Base-by-base conservation (phyloP, 306 rosid species). In the Hippophae gyantsensis region DNA sequence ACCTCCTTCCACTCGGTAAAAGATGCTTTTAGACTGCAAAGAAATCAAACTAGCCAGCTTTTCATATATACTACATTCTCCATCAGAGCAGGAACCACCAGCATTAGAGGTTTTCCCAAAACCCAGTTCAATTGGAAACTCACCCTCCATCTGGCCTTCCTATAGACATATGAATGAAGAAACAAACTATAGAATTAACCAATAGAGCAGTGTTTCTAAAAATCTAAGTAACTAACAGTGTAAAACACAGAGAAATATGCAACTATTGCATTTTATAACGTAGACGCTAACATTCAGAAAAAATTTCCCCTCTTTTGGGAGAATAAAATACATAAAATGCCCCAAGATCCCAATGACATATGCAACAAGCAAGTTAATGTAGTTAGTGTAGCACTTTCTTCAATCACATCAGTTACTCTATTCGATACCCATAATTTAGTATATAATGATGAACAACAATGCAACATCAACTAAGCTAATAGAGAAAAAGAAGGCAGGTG, bases 1-100 rank as follows among this genome's bases (percentile, higher is more conserved):
- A 48, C 90, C 95, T 45, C 51, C 71, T 73, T 80, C 83, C 76
- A 90, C 83, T 63, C 70, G 51, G 71, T 64, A 54, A 70, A 89
- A 74, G 13, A 63, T 9, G 53, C 79, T 65, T 62, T 69, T 78
- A 7, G 52, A 57, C 70, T 84, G 95, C 61, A 81, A 80, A 65
- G 60, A 79, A 82, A 82, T 69, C 81, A 84, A 66, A 60, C 78
- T 69, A 65, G 81, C 62, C 10, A 82, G 46, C 46, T 74, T 71
- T 42, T 86, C 84, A 55, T 62, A 74, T 56, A 78, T 53, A 18
- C 66, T 14, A 43, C 72, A 47, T 50, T 66, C 68, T 57, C 56
- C 69, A 65, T 57, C 71, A 66, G 56, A 13, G 58, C 58, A 26
- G 43, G 52, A 64, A 32, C 32, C 64, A 45, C 42, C 43, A 45